Percentiles rank a stretch among this genome's conserved stretches.
These are phyloP conservation scores for Eimeria acervulina DNA, from an alignment of 169 alveolate species.

Conservation along the genomic window DNA sequence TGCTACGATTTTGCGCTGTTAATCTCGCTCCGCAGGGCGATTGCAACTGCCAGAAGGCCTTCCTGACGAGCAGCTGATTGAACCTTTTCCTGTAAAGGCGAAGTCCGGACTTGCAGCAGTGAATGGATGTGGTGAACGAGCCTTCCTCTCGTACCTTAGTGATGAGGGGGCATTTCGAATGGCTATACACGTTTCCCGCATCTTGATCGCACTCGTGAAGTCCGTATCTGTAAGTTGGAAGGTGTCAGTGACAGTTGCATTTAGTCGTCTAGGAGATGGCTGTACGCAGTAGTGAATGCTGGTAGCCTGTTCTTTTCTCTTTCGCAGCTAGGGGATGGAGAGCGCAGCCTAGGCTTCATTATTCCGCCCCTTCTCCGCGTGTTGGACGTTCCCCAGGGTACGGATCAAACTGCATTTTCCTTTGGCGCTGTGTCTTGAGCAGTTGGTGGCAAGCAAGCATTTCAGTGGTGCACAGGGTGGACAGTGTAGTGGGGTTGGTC, in stretches of 20 bases:
- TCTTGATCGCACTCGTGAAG: slow-evolving; percentile 50
- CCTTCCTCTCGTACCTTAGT: slow-evolving; percentile 31
- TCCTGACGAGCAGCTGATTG: slow-evolving; percentile 62
- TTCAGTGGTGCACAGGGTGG: not conserved
- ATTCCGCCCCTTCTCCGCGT: slow-evolving; percentile 76
- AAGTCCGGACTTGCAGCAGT: not conserved
- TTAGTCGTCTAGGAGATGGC: not conserved
- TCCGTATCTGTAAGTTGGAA: slow-evolving; percentile 1
- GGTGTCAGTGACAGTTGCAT: not conserved
- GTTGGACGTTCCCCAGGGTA: slow-evolving; percentile 60
- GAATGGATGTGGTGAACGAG: not conserved
- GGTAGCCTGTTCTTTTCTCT: not conserved
- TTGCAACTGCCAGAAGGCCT: slow-evolving; percentile 62
- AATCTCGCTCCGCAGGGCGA: slow-evolving; percentile 22
- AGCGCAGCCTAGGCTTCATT: slow-evolving; percentile 49
- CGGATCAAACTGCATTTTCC: not conserved
- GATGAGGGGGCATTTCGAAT: slow-evolving; percentile 69
- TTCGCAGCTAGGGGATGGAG: slow-evolving; percentile 24
- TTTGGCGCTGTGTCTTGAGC: not conserved
- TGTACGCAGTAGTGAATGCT: not conserved
- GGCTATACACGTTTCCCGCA: slow-evolving; percentile 69
- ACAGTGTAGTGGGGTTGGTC: too few relatives aligned
- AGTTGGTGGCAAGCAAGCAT: not conserved
- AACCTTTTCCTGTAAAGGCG: not conserved
- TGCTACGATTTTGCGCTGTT: not conserved